Base-by-base conservation (phyloP, 176 grass and related monocot genomes). In the Calamus simplicifolius region DNA sequence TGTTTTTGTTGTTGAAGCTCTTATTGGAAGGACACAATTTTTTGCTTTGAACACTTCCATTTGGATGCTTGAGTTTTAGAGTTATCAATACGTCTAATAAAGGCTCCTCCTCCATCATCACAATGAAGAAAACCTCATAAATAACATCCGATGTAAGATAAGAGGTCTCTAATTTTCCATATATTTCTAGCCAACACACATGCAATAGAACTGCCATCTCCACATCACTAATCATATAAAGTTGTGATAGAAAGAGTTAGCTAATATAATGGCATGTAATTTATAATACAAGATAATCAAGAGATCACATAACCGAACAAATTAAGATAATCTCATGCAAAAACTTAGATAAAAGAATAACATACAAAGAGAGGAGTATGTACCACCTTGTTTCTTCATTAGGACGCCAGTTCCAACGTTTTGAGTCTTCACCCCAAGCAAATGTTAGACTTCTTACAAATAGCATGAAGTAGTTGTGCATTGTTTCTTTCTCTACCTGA, bases 131-230 rank as follows among this genome's bases (percentile, higher is more conserved):
- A 0, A 76, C 58, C 27, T 79, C 72, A 2, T 88, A 88, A 29
- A 4, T 66, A 27, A 61, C 35, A 48, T 61, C 75, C 6, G 79
- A 71, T 8, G 79, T 82, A 3, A 88, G 85, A n/a, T 69, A 50
- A 8, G 79, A 82, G 5, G 73, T 49, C 5, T 88, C 71, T 15
- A 66, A 49, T 54, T 69, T 82, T 35, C 75, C 85, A 15, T 61
- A 52, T 52, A 82, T 51, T 73, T 88, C 85, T 35, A 88, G 53
- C 85, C 85, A 88, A 55, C 79, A 79, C 7, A 80, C 85, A 3
- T 57, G 26, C 57, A 23, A 28, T 52, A 83, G 75, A n/a, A 54
- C 68, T 26, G 5, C 80, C 5, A 82, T 64, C 29, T 76, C 54
- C 18, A 18, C 7, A 0, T 66, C 66, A 4, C 27, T 52, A 43